These are phyloP conservation scores for Tuber aestivum DNA, from an alignment of 495 filamentous ascomycete genomes.

Conservation along the genomic window DNA sequence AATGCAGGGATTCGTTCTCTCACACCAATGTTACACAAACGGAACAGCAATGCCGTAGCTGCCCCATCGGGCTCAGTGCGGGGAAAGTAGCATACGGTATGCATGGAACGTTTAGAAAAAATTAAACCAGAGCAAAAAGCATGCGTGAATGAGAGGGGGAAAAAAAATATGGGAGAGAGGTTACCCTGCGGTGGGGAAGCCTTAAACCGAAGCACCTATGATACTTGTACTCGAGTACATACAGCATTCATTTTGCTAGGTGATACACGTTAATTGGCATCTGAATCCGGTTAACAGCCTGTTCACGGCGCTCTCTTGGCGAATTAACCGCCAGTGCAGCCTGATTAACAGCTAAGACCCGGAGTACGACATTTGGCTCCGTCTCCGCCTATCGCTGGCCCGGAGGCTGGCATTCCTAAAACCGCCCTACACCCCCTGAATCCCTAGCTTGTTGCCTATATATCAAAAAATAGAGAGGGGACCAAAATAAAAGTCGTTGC, in stretches of 20 bases:
- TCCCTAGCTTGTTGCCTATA: not conserved
- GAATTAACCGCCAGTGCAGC: not conserved
- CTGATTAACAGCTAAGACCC: not conserved
- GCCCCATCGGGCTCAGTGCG: not conserved
- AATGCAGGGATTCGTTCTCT: not conserved
- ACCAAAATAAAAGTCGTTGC: not conserved
- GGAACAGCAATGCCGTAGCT: constrained; percentile 1
- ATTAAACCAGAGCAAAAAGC: not conserved
- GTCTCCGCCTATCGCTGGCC: not conserved
- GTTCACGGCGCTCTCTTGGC: not conserved
- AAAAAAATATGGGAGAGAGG: not conserved
- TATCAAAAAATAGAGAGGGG: not conserved
- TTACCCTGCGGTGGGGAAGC: not conserved
- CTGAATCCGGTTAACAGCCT: not conserved
- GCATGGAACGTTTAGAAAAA: not conserved
- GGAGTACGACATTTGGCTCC: not conserved
- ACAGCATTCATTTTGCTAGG: not conserved
- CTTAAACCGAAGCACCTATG: not conserved
- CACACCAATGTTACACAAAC: not conserved
- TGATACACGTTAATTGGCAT: not conserved
- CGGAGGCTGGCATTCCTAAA: not conserved
- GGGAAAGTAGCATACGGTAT: not conserved
- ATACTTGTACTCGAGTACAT: no score
- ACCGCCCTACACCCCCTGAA: not conserved
- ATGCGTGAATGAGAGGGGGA: not conserved